phyloP scores from a whole-genome alignment of 225 moss, liverwort and hornwort species.

The Polytrichum formosum region DNA sequence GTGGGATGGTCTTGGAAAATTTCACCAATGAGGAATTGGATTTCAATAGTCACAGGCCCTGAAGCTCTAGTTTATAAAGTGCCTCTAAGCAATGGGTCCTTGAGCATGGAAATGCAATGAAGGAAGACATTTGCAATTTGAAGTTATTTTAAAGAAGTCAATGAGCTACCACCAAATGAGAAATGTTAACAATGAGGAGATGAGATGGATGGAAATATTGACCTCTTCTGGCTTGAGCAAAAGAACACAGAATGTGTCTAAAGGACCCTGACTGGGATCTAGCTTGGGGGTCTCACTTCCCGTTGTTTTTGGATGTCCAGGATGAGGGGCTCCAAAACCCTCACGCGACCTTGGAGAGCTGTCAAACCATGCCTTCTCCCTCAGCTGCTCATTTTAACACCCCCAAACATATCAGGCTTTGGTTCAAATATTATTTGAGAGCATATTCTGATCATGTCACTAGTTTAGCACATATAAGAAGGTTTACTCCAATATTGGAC shows the following conservation, averaged over 20 bases:
- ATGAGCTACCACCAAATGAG: conserved; percentile 1
- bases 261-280: conserved; percentile 63
- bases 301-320: conserved; percentile 42
- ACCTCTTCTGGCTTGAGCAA: conserved; percentile 86
- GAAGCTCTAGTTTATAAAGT: too few species aligned
- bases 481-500: too few species aligned
- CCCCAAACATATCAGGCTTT: too few species aligned
- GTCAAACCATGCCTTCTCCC: conserved; percentile 76
- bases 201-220: neutral
- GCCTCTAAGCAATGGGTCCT: too few species aligned
- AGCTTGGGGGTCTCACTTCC: conserved; percentile 41
- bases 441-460: too few species aligned
- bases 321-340: conserved; percentile 64
- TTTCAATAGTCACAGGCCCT: too few species aligned
- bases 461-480: too few species aligned
- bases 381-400: conserved; percentile 35
- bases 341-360: conserved; percentile 63
- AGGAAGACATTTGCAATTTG: too few species aligned
- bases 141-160: neutral
- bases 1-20: too few species aligned
- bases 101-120: too few species aligned
- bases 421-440: too few species aligned
- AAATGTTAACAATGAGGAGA: neutral
- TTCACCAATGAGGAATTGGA: too few species aligned
- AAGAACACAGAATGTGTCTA: conserved; percentile 75